Conservation (phyloP, 345 rosid species). For the Citrus medica region DNA sequence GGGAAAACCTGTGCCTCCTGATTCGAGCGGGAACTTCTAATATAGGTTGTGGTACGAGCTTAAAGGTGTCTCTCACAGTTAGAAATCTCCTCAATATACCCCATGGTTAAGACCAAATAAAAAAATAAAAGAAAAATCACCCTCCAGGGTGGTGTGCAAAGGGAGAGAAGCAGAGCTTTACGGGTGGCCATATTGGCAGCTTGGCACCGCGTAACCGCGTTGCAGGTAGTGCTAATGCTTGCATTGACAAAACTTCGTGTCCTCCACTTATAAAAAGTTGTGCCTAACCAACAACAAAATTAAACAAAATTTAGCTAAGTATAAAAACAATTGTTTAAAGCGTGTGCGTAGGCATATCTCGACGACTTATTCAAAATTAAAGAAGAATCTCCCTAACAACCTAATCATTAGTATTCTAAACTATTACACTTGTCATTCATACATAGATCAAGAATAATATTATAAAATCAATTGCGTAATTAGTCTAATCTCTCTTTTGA, state of each 20-base stretch:
- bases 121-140: too few relatives aligned
- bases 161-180: background rate
- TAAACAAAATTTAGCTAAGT: background rate
- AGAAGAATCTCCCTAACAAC: conserved; percentile 34
- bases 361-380: background rate
- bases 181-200: conserved; percentile 24
- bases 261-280: conserved; percentile 28
- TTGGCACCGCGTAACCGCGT: conserved; percentile 39
- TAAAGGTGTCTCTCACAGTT: too few relatives aligned
- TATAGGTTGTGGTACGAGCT: too few relatives aligned
- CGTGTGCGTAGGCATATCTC: background rate
- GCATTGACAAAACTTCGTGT: conserved; percentile 24
- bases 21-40: too few relatives aligned
- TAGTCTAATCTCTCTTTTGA: background rate
- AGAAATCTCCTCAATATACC: too few relatives aligned
- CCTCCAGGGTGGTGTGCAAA: too few relatives aligned
- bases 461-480: background rate
- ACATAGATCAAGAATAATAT: background rate
- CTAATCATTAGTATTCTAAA: conserved; percentile 30
- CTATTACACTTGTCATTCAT: conserved; percentile 1
- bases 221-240: conserved; percentile 4
- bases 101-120: too few relatives aligned
- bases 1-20: too few relatives aligned
- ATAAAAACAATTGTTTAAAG: background rate
- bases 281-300: conserved; percentile 10